Conservation (phyloP, 805 yeast species). For the Starmerella cellae region DNA sequence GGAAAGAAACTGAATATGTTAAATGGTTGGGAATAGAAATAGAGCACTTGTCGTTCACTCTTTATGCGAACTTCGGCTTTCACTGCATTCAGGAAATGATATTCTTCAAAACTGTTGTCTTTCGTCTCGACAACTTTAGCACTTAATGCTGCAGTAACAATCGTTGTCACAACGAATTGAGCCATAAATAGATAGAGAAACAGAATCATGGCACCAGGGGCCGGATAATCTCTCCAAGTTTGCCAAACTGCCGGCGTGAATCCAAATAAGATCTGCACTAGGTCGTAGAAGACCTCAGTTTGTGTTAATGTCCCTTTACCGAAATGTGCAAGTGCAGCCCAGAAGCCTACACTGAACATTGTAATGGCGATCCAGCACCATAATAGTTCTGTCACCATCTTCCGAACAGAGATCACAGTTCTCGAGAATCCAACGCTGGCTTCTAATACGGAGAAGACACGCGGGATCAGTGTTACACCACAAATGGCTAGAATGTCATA, state of each 20-base stretch:
- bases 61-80: conserved; percentile 29
- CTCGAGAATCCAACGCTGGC: conserved; percentile 40
- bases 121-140: conserved; percentile 28
- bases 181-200: conserved; percentile 41
- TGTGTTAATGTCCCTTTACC: conserved; percentile 33
- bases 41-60: conserved; percentile 27
- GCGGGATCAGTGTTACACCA: conserved; percentile 37
- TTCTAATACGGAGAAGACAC: conserved; percentile 39
- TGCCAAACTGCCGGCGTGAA: conserved; percentile 51
- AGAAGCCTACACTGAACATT: conserved; percentile 42
- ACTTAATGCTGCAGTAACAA: conserved; percentile 40
- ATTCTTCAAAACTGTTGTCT: conserved; percentile 30
- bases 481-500: conserved; percentile 29
- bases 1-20: conserved; percentile 26
- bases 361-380: conserved; percentile 38
- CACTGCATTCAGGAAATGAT: conserved; percentile 29
- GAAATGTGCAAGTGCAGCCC: conserved; percentile 39
- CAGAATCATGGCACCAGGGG: conserved; percentile 36
- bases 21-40: conserved; percentile 30
- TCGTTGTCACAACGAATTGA: conserved; percentile 43
- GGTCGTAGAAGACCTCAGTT: conserved; percentile 37
- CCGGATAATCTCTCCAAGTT: conserved; percentile 38
- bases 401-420: conserved; percentile 38
- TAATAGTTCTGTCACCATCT: conserved; percentile 39
- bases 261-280: conserved; percentile 42